Percentiles rank a stretch among this genome's conserved stretches.
Conservation (phyloP, 2,329 filamentous ascomycete species). For the Tolypocladium paradoxum region DNA sequence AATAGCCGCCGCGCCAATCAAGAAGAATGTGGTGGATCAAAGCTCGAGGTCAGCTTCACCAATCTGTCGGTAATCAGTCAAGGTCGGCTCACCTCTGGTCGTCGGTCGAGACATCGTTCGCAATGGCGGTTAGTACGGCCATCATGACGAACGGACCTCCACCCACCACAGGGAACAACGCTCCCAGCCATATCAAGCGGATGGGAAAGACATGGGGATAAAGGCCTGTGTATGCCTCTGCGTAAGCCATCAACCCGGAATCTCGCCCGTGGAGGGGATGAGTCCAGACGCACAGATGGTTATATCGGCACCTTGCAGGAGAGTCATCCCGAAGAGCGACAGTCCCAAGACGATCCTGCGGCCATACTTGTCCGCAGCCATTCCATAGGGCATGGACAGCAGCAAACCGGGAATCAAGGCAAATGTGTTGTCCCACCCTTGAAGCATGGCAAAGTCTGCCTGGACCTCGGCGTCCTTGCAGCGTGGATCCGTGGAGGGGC, state of each 20-base stretch:
- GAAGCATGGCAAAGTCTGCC: neutral
- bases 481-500: neutral
- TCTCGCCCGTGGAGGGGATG: neutral
- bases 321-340: neutral
- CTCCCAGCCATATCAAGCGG: neutral
- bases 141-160: neutral
- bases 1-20: neutral
- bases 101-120: neutral
- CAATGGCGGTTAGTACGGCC: neutral
- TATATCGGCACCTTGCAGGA: neutral
- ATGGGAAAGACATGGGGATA: neutral
- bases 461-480: slow-evolving; percentile 1
- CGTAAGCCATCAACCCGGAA: neutral
- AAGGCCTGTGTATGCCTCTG: neutral
- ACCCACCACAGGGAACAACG: neutral
- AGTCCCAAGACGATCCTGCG: neutral
- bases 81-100: neutral
- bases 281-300: neutral
- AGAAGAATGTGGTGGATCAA: neutral
- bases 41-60: neutral
- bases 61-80: neutral
- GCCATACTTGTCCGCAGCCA: neutral
- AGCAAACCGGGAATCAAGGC: neutral
- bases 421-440: neutral
- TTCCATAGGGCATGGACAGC: neutral